These are phyloP conservation scores for Leptographium radiaticola DNA, from an alignment of 2,329 filamentous ascomycete species.

Conservation along the genomic window DNA sequence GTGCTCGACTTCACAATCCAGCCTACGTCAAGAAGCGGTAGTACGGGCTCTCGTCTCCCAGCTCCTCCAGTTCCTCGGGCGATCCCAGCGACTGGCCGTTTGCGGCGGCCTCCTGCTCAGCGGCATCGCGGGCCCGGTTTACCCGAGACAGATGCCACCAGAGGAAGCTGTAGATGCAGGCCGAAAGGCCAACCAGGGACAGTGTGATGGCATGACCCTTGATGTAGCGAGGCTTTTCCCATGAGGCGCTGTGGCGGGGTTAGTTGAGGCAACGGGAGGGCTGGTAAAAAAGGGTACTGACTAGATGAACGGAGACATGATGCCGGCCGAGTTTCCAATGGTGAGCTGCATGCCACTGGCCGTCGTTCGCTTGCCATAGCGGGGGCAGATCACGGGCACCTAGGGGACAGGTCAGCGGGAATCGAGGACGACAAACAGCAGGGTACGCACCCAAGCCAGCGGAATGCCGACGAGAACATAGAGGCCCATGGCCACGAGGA, in stretches of 20 bases:
- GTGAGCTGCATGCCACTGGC: slow-evolving; percentile 10
- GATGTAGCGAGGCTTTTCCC: slow-evolving; percentile 43
- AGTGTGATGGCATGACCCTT: slow-evolving; percentile 49
- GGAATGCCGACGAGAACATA: slow-evolving; percentile 48
- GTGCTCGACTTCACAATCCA: background rate
- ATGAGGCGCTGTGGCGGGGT: slow-evolving; percentile 21
- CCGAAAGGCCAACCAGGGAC: slow-evolving; percentile 41
- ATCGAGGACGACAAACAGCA: background rate
- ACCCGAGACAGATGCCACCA: slow-evolving; percentile 36
- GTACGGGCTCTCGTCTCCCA: slow-evolving; percentile 38
- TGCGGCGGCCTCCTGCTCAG: slow-evolving; percentile 25
- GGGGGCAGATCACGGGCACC: slow-evolving; percentile 54
- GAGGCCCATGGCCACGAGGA: slow-evolving; percentile 61
- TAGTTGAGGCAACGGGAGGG: background rate
- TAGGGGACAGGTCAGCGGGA: slow-evolving; percentile 18
- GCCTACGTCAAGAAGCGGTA: slow-evolving; percentile 28
- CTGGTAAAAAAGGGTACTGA: slow-evolving; percentile 10
- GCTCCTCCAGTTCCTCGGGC: slow-evolving; percentile 33
- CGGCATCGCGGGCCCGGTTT: slow-evolving; percentile 32
- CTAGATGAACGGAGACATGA: slow-evolving; percentile 56
- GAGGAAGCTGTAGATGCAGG: slow-evolving; percentile 38
- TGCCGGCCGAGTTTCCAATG: slow-evolving; percentile 9
- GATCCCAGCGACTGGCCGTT: slow-evolving; percentile 20
- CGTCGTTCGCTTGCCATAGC: slow-evolving; percentile 57
- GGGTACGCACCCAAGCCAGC: slow-evolving; percentile 28